Evolutionary conservation across 106 monocot species (phyloP), one percentile per base, ranked within the genome.

Genomic region (Apostasia shenzhenica): DNA sequence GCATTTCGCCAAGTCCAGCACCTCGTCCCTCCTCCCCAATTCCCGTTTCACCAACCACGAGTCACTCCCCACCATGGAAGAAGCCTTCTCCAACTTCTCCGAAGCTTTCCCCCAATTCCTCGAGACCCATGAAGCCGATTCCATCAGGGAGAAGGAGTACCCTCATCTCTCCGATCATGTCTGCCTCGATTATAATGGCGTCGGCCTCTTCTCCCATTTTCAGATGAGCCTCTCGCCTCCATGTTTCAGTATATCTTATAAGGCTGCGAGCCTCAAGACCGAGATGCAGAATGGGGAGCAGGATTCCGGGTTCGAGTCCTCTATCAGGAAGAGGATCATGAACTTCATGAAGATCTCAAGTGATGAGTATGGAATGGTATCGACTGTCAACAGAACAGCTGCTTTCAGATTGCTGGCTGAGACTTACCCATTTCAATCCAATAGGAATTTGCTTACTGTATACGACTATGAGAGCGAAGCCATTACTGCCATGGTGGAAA

Each of bases 381-480:
- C 62, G 44, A 78, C 93, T 1, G 83, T 86, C 44, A 93, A 83
- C 41, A 81, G 81, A 62, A 67, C 79, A 0, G 77, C 81, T 12
- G 85, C 93, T 1, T 93, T 93, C 81, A 86, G 80, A 75, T 73
- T 93, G 14, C 41, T 93, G 39, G 93, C 71, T 9, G 89, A 89
- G 55, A 77, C 81, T 8, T 93, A 86, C 53, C 78, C 85, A 1
- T 93, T 89, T 70, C 79, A 77, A 2, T 54, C 70, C 60, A 70
- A 81, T 74, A 77, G 64, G 57, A 55, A 73, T 41, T 57, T 89
- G 57, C 70, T 93, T 8, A 84, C 89, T 1, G 86, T 89, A 41
- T 93, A 89, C 43, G 93, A 93, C 46, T 74, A 88, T 49, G 77
- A 89, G 60, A 89, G 83, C 68, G 92, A 89, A 59, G 83, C 81